These are phyloP conservation scores for Rutstroemia sp. DNA, from an alignment of 2,329 filamentous ascomycete genomes.

Conservation along the genomic window DNA sequence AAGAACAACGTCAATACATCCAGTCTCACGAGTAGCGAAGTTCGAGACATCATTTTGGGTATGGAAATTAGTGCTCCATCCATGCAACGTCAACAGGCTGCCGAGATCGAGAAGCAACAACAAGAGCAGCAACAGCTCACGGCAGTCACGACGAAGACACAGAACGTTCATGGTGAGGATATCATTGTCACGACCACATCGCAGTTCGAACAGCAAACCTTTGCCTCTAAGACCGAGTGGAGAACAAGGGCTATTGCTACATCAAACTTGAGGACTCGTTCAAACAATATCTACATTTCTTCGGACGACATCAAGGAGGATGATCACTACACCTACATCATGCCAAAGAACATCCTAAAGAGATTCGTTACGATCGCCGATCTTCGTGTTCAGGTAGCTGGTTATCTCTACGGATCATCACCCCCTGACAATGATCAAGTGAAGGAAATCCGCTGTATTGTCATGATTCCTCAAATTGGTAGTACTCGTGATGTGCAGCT, in stretches of 20 bases:
- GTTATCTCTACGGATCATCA: slow-evolving; percentile 88
- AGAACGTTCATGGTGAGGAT: slow-evolving; percentile 94
- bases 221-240: slow-evolving; percentile 98
- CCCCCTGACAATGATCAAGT: slow-evolving; percentile 92
- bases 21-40: slow-evolving; percentile 91
- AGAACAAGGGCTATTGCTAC: slow-evolving; percentile 93
- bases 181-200: slow-evolving; percentile 98
- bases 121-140: slow-evolving; percentile 95
- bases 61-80: slow-evolving; percentile 99
- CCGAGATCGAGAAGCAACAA: slow-evolving; percentile 98
- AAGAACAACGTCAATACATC: slow-evolving; percentile 99
- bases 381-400: slow-evolving; percentile 90
- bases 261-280: slow-evolving; percentile 83
- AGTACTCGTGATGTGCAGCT: slow-evolving; percentile 87
- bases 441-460: slow-evolving; percentile 94
- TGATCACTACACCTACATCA: slow-evolving; percentile 86
- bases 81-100: slow-evolving; percentile 95
- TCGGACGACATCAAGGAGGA: slow-evolving; percentile 89
- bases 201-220: slow-evolving; percentile 94
- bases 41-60: slow-evolving; percentile 95
- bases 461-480: slow-evolving; percentile 95
- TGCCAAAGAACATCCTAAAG: slow-evolving; percentile 98
- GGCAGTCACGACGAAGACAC: slow-evolving; percentile 95
- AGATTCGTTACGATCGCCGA: slow-evolving; percentile 97
- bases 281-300: slow-evolving; percentile 98